Base-by-base conservation (phyloP, 1,284 basidiomycete genomes). In the Ustilago esculenta region DNA sequence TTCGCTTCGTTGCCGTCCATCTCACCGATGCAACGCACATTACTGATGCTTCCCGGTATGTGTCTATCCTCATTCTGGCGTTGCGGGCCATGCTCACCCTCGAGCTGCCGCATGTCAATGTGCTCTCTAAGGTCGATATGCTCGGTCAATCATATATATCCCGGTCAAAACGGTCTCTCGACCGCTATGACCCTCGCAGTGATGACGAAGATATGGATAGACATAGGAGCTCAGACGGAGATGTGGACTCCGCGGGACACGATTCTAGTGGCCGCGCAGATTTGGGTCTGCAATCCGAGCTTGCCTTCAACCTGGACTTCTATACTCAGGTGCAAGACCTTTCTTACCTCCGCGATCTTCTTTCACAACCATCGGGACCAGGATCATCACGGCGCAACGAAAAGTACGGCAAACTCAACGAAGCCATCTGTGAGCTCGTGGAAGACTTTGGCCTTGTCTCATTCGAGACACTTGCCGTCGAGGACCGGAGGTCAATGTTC, bases 321-420 rank as follows among this genome's bases (percentile, higher is more conserved):
- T 98, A 98, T 82, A 98, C 96, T 35, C 92, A 98, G 83, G 95
- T 96, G 0, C 94, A 97, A 83, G 94, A 99, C 81, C 85, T 99
- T 0, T 90, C 90, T 0, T 91, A 98, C 82, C 87, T 99, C 6
- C 87, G 92, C 69, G 90, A 89, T 57, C 85, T 88, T 1, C 87
- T 97, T 17, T 80, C 84, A 23, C 55, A 55, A 10, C 61, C 68
- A 21, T 56, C 60, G 2, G 60, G 56, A 12, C 66, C 66, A 9
- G 66, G 52, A 20, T 70, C 67, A 6, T 52, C 52, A 27, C 54
- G 54, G 51, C 53, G 68, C 12, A 51, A 72, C 37, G 61, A 74
- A 55, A 68, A 69, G 35, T 55, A 65, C 37, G 75, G 70, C 12
- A 53, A 61, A 25, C 84, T 98, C 39, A 98, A 97, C 81, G 88